These are phyloP conservation scores for Deinandra increscens DNA, from an alignment of 129 eudicot species.

Conservation along the genomic window DNA sequence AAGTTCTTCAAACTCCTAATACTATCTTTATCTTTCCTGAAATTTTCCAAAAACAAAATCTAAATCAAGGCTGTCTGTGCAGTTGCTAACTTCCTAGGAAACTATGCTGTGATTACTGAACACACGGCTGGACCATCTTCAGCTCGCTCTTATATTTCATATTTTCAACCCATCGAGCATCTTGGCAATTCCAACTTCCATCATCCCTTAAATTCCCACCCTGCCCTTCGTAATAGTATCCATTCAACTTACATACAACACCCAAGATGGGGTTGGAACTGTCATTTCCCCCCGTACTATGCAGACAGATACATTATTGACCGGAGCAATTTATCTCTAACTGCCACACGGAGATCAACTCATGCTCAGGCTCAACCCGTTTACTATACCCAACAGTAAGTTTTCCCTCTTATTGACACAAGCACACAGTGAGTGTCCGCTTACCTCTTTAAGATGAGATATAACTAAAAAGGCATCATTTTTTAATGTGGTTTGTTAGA, in stretches of 20 bases:
- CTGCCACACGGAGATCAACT: conserved; percentile 35
- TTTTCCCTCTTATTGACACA: background rate
- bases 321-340: conserved; percentile 30
- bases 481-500: too few relatives aligned
- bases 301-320: conserved; percentile 34
- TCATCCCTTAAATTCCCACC: conserved; percentile 40
- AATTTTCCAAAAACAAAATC: conserved; percentile 6
- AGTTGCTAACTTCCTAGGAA: conserved; percentile 43
- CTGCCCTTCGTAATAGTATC: conserved; percentile 31
- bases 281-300: conserved; percentile 40
- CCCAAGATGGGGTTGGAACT: conserved; percentile 49
- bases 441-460: background rate
- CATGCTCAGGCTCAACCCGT: conserved; percentile 31
- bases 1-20: conserved; percentile 30
- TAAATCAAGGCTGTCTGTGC: conserved; percentile 23
- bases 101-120: conserved; percentile 41
- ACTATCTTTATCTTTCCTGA: background rate
- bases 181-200: conserved; percentile 36
- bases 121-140: conserved; percentile 33
- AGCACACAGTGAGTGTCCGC: background rate
- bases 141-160: conserved; percentile 39
- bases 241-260: conserved; percentile 33
- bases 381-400: conserved; percentile 45
- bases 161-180: conserved; percentile 40
- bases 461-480: background rate